Percentiles rank a stretch among this genome's conserved stretches.
These are phyloP conservation scores for Spirogloea muscicola DNA, from an alignment of 139 green algal species.

Conservation along the genomic window DNA sequence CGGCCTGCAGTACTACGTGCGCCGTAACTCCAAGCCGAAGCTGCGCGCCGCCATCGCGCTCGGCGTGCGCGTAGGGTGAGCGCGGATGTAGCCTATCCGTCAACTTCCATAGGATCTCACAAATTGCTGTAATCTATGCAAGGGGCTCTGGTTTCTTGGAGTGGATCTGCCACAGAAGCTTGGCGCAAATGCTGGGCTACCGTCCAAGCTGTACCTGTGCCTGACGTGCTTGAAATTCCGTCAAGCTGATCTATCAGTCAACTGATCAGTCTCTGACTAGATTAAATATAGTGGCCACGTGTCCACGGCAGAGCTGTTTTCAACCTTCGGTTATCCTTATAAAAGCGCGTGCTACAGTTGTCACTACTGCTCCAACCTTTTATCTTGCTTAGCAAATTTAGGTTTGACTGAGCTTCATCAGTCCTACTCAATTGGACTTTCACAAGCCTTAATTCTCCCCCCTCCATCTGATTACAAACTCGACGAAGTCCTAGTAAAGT, in stretches of 20 bases:
- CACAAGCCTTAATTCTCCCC: conserved; percentile 11
- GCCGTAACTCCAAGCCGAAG: conserved; percentile 65
- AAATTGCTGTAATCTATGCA: neutral
- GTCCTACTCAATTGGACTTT: neutral
- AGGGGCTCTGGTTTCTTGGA: neutral
- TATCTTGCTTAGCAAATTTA: neutral
- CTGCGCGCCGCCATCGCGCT: conserved; percentile 63
- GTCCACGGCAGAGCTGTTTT: too few relatives aligned
- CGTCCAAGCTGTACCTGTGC: neutral
- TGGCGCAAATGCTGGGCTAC: neutral
- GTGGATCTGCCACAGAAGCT: neutral
- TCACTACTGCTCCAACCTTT: too few relatives aligned
- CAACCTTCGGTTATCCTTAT: too few relatives aligned
- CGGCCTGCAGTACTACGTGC: conserved; percentile 75
- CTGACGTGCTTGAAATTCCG: neutral
- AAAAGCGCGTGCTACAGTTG: too few relatives aligned
- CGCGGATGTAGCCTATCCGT: neutral
- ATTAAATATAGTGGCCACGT: too few relatives aligned
- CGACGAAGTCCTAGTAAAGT: neutral
- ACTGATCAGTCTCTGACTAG: too few relatives aligned
- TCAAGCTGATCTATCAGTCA: neutral
- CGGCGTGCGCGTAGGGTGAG: conserved; percentile 56
- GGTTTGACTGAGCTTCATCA: neutral
- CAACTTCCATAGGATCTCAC: neutral
- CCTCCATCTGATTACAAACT: too few relatives aligned